phyloP scores from a whole-genome alignment of 192 early-diverging fungal species.

The Entrophospora sp. region DNA sequence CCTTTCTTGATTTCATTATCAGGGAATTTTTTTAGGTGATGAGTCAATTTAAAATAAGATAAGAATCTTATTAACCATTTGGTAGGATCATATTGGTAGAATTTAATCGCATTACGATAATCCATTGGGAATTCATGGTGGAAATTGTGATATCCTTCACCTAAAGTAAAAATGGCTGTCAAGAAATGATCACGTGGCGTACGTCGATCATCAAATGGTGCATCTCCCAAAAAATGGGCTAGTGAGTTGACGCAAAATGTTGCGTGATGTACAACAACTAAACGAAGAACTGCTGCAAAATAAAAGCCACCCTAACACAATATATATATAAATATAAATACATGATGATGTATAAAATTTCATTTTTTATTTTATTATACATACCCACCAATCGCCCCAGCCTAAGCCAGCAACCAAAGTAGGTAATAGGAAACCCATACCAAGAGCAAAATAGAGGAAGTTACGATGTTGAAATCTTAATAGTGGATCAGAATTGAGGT shows the following conservation, averaged over 20 bases:
- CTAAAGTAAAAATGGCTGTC: constrained; percentile 67
- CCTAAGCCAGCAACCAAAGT: constrained; percentile 68
- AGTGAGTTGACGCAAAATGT: constrained; percentile 84
- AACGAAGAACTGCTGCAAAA: constrained; percentile 61
- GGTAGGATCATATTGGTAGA: constrained; percentile 75
- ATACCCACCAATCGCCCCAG: constrained; percentile 60
- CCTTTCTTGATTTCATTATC: constrained; percentile 76
- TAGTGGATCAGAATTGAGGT: constrained; percentile 67
- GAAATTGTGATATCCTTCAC: constrained; percentile 83
- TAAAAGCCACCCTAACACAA: constrained; percentile 60
- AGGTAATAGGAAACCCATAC: constrained; percentile 67
- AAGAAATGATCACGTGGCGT: constrained; percentile 79
- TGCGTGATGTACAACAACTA: constrained; percentile 66
- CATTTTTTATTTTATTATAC: neutral
- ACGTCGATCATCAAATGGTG: constrained; percentile 70
- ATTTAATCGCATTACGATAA: constrained; percentile 73
- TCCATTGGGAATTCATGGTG: constrained; percentile 84
- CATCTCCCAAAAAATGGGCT: constrained; percentile 68
- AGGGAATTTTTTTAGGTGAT: constrained; percentile 66
- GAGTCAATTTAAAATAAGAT: constrained; percentile 55
- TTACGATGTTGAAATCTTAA: constrained; percentile 70
- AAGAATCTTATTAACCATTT: constrained; percentile 69
- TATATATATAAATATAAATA: neutral
- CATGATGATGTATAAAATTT: neutral
- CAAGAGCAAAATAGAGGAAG: constrained; percentile 57